These are phyloP conservation scores for Cupressus sempervirens DNA, from an alignment of 75 land plant genomes.

Conservation along the genomic window DNA sequence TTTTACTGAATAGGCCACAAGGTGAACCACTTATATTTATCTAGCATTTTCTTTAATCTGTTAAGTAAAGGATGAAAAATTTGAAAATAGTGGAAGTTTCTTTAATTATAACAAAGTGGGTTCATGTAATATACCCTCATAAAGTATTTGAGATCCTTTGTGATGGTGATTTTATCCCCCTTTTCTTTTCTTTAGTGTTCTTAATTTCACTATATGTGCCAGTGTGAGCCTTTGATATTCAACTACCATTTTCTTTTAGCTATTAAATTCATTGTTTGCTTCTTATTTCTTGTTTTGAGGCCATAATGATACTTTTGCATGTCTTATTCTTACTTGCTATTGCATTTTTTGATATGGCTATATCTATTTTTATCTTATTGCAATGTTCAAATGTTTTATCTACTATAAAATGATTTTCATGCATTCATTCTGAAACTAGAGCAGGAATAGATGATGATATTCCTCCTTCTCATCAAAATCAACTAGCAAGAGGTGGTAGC, in stretches of 20 bases:
- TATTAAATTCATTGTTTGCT: neutral
- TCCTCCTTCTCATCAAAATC: conserved; percentile 45
- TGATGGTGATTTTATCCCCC: neutral
- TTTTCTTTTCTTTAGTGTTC: no score
- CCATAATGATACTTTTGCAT: neutral
- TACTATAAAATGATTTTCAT: neutral
- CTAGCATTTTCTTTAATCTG: no score
- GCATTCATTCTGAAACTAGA: neutral
- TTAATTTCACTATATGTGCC: no score
- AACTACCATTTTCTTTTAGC: neutral
- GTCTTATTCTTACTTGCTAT: neutral
- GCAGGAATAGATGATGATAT: conserved; percentile 52
- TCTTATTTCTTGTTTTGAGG: neutral
- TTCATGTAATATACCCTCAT: neutral
- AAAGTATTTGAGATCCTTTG: neutral
- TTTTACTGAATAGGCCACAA: no score
- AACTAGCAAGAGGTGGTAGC: conserved; percentile 29
- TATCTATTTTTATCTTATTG: neutral
- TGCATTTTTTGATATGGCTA: neutral
- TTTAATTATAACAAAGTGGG: neutral
- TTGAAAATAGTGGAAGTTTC: neutral
- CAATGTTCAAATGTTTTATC: neutral
- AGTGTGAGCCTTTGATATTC: no score
- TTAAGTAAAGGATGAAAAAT: neutral
- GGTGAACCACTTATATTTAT: no score